phyloP scores from a whole-genome alignment of 2,329 filamentous ascomycete genomes.

The Ceratocystis cubensis region DNA sequence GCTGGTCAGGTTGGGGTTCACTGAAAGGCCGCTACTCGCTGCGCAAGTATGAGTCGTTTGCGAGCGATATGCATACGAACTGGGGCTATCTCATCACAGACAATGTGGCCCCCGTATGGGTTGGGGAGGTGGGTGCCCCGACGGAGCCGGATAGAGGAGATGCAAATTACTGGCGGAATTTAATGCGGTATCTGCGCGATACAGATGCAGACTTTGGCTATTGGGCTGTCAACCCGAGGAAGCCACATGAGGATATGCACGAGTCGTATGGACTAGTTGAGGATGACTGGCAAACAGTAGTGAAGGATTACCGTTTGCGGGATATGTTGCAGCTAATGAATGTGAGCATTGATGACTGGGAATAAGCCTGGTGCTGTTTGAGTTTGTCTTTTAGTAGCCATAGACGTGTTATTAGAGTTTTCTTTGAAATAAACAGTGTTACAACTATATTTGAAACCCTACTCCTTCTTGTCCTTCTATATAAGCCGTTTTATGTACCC shows the following conservation, averaged over 20 bases:
- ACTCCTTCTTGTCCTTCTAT: not conserved
- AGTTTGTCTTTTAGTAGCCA: not conserved
- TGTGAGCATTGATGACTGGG: constrained; percentile 19
- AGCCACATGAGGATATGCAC: constrained; percentile 42
- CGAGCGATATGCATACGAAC: constrained; percentile 47
- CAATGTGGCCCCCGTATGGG: constrained; percentile 46
- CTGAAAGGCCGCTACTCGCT: constrained; percentile 46
- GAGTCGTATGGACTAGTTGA: constrained; percentile 51
- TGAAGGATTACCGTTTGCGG: constrained; percentile 50
- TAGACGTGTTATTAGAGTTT: not conserved
- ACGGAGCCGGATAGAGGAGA: constrained; percentile 41
- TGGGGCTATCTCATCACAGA: constrained; percentile 49
- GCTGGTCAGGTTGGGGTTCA: constrained; percentile 58
- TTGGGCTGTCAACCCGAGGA: constrained; percentile 57
- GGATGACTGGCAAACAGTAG: constrained; percentile 52
- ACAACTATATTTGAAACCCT: not conserved
- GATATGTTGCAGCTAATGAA: constrained; percentile 46
- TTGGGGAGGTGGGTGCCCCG: constrained; percentile 54
- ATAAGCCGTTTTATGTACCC: not conserved
- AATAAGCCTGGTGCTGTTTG: not conserved
- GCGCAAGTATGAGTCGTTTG: constrained; percentile 50
- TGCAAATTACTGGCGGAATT: constrained; percentile 52
- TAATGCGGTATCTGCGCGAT: constrained; percentile 45
- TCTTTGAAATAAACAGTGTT: not conserved
- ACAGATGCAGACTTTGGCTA: constrained; percentile 55